Evolutionary conservation across 257 asterid genomes (phyloP), one percentile per base, ranked within the genome.

Genomic region (Plantago ovata): DNA sequence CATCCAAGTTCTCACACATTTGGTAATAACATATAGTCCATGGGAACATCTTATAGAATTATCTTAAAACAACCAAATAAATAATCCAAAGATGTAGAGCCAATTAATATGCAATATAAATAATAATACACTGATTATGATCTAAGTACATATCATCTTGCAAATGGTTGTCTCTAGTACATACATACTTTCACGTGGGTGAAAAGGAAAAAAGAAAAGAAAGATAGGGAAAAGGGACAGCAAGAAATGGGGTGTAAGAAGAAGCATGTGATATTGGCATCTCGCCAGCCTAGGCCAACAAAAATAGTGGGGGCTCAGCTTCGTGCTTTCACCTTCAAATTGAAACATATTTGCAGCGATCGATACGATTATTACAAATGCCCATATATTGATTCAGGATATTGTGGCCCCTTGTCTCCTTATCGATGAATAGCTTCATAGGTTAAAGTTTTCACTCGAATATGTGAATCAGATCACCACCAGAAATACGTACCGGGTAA

Each of bases 291-390:
- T 23, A 9, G 23, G 33, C 55, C 42, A 42, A 33, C 15, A 57
- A 28, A 63, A 23, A 0, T 16, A 23, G 69, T 63, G 62, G 69
- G 69, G 62, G 39, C 55, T 42, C 43, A 1, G 22, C 47, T 16
- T 15, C 11, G 32, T 32, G 66, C 33, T 57, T 2, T 49, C n/a
- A 22, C 49, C 43, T 44, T 44, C 19, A 28, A 44, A 18, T 48
- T 13, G 19, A 28, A 28, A 23, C 9, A 53, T n/a, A 22, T 20
- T 11, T 16, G 52, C 43, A 16, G 36, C 38, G 50, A 53, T 28
- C 4, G 36, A 28, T 28, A 28, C 36, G 7, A 28, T 28, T 28
- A 63, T 32, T 51, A 62, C 40, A 52, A 62, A 23, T 63, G 62
- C 54, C 43, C 23, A 14, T 13, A 28, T 20, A 33, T 57, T 40